These are phyloP conservation scores for Acanthamoeba sp. DNA, from an alignment of 208 protist species.

Conservation along the genomic window DNA sequence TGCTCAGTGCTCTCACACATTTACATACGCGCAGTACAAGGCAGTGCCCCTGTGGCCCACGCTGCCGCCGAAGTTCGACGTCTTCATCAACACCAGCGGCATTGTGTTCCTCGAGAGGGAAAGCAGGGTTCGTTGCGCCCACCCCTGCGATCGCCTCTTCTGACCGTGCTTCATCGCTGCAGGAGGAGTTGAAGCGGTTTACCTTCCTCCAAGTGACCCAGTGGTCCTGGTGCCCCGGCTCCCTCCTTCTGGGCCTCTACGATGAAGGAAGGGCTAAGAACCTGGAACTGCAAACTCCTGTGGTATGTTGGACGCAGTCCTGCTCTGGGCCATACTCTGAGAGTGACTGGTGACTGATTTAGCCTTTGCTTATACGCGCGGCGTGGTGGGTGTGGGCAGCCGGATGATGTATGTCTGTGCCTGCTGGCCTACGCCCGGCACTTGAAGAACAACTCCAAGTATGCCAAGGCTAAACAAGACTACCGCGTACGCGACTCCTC, in stretches of 20 bases:
- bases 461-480: conserved; percentile 70
- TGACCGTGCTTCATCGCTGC: neutral
- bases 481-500: conserved; percentile 22
- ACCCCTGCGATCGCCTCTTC: neutral
- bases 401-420: conserved; percentile 60
- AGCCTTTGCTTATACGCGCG: neutral
- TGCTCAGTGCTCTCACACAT: neutral
- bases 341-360: no score
- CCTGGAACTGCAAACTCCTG: conserved; percentile 68
- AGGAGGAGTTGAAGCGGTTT: conserved; percentile 71
- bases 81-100: conserved; percentile 67
- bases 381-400: neutral
- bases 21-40: conserved; percentile 38
- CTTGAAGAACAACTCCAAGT: conserved; percentile 75
- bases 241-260: conserved; percentile 67
- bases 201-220: conserved; percentile 71
- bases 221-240: conserved; percentile 72
- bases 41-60: neutral
- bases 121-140: neutral
- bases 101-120: conserved; percentile 61
- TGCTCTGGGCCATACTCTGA: neutral
- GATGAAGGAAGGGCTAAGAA: conserved; percentile 65
- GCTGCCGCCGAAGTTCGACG: conserved; percentile 63
- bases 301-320: neutral
- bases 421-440: conserved; percentile 67